Evolutionary conservation across 805 yeast species (phyloP).

Genomic region (Lachancea waltii): DNA sequence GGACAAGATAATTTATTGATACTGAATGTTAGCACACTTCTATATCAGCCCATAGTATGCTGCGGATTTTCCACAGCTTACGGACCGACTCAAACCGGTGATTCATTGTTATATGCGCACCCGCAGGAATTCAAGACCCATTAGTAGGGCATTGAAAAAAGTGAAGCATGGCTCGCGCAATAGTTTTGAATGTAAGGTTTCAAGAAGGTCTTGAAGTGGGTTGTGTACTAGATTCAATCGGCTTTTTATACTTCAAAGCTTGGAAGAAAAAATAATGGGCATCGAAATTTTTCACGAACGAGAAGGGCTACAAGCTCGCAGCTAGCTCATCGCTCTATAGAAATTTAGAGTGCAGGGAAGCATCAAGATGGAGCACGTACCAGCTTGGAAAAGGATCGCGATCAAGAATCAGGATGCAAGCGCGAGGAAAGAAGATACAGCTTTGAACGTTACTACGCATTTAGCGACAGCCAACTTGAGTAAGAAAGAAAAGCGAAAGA

Average conservation of each 20-base stretch:
- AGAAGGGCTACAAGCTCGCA: neutral
- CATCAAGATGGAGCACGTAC: constrained; percentile 19
- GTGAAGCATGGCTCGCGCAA: constrained; percentile 4
- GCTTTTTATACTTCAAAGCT: constrained; percentile 2
- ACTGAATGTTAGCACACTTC: constrained; percentile 28
- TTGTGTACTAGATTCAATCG: neutral
- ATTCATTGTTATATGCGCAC: constrained; percentile 13
- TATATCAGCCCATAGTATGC: constrained; percentile 27
- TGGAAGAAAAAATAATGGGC: neutral
- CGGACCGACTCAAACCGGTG: constrained; percentile 19
- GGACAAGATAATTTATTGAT: neutral
- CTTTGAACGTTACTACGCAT: constrained; percentile 33
- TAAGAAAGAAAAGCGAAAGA: constrained; percentile 27
- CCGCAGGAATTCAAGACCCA: constrained; percentile 5
- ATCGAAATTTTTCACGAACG: constrained; percentile 1
- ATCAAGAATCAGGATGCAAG: constrained; percentile 13
- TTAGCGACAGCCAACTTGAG: constrained; percentile 30
- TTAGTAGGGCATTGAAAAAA: neutral
- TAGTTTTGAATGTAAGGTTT: constrained; percentile 5
- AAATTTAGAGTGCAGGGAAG: neutral
- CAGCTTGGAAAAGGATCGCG: constrained; percentile 34
- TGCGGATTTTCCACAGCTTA: constrained; percentile 1
- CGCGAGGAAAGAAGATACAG: constrained; percentile 20
- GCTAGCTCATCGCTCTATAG: neutral
- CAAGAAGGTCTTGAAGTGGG: neutral